These are phyloP conservation scores for Coniochaeta ligniaria DNA, from an alignment of 2,329 filamentous ascomycete species.

Conservation along the genomic window DNA sequence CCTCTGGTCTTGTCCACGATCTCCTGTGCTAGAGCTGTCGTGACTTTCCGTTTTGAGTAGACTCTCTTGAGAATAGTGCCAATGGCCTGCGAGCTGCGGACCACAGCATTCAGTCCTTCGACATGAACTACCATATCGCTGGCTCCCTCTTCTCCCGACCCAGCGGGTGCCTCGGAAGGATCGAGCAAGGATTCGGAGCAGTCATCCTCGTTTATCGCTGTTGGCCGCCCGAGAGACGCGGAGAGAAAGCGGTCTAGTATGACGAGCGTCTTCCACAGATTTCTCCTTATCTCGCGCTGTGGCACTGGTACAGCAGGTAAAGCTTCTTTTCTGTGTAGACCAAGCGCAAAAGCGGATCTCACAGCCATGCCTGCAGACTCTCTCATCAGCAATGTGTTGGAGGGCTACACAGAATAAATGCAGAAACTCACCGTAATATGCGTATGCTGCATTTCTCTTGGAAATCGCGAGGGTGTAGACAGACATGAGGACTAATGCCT, in stretches of 20 bases:
- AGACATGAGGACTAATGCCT: slow-evolving; percentile 56
- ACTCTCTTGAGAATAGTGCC: slow-evolving; percentile 51
- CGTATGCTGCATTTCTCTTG: slow-evolving; percentile 56
- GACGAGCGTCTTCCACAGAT: slow-evolving; percentile 58
- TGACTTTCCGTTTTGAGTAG: slow-evolving; percentile 53
- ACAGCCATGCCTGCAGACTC: slow-evolving; percentile 49
- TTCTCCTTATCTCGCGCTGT: slow-evolving; percentile 33
- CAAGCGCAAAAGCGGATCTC: slow-evolving; percentile 53
- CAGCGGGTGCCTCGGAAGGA: slow-evolving; percentile 6
- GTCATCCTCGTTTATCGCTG: slow-evolving; percentile 54
- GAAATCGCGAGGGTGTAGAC: slow-evolving; percentile 56
- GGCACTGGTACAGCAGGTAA: slow-evolving; percentile 9
- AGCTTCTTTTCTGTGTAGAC: slow-evolving; percentile 54
- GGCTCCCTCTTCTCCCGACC: slow-evolving; percentile 4
- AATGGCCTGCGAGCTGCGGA: slow-evolving; percentile 50
- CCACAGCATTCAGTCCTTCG: slow-evolving; percentile 43
- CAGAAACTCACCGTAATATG: slow-evolving; percentile 44
- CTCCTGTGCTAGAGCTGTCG: slow-evolving; percentile 47
- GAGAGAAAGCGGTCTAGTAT: slow-evolving; percentile 58
- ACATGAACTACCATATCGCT: slow-evolving; percentile 11
- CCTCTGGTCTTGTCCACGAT: slow-evolving; percentile 45
- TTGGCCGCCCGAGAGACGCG: slow-evolving; percentile 54
- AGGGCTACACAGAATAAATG: neutral
- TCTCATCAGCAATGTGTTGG: slow-evolving; percentile 4
- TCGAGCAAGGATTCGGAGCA: slow-evolving; percentile 44